These are phyloP conservation scores for Candida chilensis DNA, from an alignment of 805 yeast species.

Conservation along the genomic window DNA sequence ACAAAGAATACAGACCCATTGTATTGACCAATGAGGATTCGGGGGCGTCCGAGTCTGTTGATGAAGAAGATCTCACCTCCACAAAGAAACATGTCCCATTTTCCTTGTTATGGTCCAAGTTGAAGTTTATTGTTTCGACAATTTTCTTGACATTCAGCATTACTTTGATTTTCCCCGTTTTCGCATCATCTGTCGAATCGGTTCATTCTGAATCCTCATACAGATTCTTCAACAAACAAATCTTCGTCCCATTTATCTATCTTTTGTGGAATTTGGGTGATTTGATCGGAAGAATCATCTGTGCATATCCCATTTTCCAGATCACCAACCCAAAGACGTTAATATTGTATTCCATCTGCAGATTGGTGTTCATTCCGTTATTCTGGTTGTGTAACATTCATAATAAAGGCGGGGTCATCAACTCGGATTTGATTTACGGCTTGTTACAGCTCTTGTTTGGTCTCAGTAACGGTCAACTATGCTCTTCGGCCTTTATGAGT, in stretches of 20 bases:
- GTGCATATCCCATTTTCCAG: conserved; percentile 40
- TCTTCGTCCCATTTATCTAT: conserved; percentile 67
- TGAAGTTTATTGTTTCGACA: conserved; percentile 55
- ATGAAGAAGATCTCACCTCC: conserved; percentile 4
- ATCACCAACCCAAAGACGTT: conserved; percentile 33
- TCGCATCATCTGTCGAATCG: conserved; percentile 66
- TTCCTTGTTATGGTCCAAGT: conserved; percentile 45
- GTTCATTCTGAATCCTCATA: conserved; percentile 19
- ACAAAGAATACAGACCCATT: conserved; percentile 11
- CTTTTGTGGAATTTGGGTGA: conserved; percentile 90
- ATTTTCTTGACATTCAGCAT: conserved; percentile 67
- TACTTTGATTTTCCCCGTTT: conserved; percentile 81
- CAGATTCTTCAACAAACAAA: conserved; percentile 34
- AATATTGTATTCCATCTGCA: conserved; percentile 42
- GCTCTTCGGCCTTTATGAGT: conserved; percentile 72
- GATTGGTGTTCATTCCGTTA: conserved; percentile 60
- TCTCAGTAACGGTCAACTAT: conserved; percentile 76
- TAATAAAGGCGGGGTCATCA: conserved; percentile 27
- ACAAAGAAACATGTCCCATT: conserved; percentile 47
- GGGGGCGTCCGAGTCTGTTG: conserved; percentile 3
- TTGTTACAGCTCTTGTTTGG: conserved; percentile 74
- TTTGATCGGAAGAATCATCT: conserved; percentile 61
- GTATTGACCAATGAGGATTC: conserved; percentile 5
- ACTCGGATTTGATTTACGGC: conserved; percentile 62
- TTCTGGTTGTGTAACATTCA: conserved; percentile 61